Percentiles rank a stretch among this genome's conserved stretches.
Conservation (phyloP, 495 filamentous ascomycete genomes). For the Sabuloglossum arenarium region DNA sequence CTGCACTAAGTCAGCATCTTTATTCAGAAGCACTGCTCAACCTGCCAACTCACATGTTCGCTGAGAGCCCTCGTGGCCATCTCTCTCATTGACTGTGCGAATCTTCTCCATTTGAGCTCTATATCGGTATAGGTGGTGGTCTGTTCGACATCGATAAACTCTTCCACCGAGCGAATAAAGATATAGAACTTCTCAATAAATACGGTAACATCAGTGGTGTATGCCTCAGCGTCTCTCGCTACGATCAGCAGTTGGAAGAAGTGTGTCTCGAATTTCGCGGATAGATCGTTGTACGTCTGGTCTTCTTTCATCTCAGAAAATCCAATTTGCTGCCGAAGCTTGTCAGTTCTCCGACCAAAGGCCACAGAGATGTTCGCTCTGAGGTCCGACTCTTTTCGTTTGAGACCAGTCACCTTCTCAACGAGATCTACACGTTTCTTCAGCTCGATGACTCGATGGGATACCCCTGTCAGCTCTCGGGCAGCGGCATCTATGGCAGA, state of each 20-base stretch:
- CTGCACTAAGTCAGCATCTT: constrained; percentile 1
- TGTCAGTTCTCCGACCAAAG: constrained; percentile 70
- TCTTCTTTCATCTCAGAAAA: constrained; percentile 61
- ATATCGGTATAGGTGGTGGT: constrained; percentile 58
- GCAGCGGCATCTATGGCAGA: constrained; percentile 39
- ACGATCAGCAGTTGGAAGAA: constrained; percentile 80
- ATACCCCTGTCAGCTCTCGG: constrained; percentile 43
- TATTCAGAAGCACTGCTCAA: neutral
- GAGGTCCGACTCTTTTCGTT: constrained; percentile 80
- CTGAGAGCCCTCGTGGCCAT: constrained; percentile 56
- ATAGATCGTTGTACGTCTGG: constrained; percentile 48
- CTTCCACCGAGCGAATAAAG: constrained; percentile 48
- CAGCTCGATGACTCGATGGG: constrained; percentile 72
- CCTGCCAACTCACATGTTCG: constrained; percentile 51
- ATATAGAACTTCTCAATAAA: constrained; percentile 55
- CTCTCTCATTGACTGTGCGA: constrained; percentile 62
- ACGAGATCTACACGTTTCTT: constrained; percentile 84
- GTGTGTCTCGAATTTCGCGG: constrained; percentile 62
- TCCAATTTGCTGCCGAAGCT: constrained; percentile 45
- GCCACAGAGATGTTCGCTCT: constrained; percentile 63
- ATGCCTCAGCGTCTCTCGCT: constrained; percentile 73
- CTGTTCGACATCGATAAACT: constrained; percentile 32
- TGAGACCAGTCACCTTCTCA: constrained; percentile 64
- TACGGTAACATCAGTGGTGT: constrained; percentile 45
- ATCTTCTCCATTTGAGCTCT: constrained; percentile 78